These are phyloP conservation scores for Dothidotthia symphoricarpi DNA, from an alignment of 2,329 filamentous ascomycete species.

Conservation along the genomic window DNA sequence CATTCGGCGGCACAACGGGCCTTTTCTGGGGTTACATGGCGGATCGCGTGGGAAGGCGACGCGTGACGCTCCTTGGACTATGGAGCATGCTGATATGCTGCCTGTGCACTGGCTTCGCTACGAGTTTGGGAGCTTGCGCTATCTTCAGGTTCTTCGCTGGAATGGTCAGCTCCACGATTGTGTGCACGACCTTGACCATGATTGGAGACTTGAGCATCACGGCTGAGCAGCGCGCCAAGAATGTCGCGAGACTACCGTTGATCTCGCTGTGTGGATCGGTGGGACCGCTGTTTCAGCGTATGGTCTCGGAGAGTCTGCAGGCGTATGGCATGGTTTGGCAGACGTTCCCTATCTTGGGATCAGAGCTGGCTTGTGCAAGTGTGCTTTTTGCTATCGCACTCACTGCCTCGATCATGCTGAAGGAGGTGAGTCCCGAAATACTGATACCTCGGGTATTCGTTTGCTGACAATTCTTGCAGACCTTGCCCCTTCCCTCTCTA, in stretches of 20 bases:
- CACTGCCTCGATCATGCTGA: conserved; percentile 41
- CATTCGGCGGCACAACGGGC: conserved; percentile 47
- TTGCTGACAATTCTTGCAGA: conserved; percentile 18
- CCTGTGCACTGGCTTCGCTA: conserved; percentile 49
- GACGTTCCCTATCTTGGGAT: conserved; percentile 45
- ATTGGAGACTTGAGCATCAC: conserved; percentile 46
- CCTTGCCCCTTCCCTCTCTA: conserved; percentile 20
- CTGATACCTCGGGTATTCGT: background rate
- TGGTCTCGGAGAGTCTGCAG: conserved; percentile 45
- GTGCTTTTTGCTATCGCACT: conserved; percentile 45
- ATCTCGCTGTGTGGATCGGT: conserved; percentile 48
- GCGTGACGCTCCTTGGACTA: conserved; percentile 47
- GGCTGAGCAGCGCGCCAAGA: conserved; percentile 40
- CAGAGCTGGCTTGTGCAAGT: conserved; percentile 46
- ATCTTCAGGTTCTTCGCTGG: conserved; percentile 47
- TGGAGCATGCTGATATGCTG: conserved; percentile 48
- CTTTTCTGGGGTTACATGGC: conserved; percentile 48
- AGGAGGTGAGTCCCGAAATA: conserved; percentile 36
- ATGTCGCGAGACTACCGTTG: conserved; percentile 47
- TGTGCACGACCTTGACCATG: conserved; percentile 49
- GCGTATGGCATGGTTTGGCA: conserved; percentile 45
- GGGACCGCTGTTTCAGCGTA: conserved; percentile 46
- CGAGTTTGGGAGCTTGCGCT: conserved; percentile 43
- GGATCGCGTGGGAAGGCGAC: conserved; percentile 46
- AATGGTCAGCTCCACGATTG: conserved; percentile 45